A percentile compares a stretch with the other conserved stretches of the same genome.
phyloP scores from a whole-genome alignment of 331 rosid genomes.

The Malus hybrid region DNA sequence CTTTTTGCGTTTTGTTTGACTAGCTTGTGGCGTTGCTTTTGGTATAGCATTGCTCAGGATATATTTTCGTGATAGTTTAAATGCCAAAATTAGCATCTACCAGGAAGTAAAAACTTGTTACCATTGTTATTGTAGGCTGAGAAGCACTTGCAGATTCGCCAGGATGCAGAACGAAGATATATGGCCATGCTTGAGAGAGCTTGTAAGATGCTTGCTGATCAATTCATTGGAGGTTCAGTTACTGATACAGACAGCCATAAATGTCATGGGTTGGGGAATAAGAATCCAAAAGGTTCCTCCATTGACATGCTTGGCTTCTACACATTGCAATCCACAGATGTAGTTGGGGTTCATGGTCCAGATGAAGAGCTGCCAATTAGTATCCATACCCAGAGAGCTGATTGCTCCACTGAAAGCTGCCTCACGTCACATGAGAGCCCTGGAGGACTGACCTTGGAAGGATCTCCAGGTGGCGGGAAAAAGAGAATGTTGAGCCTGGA shows the following conservation, averaged over 20 bases:
- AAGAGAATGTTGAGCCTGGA: constrained; percentile 53
- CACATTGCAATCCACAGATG: constrained; percentile 45
- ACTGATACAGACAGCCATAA: constrained; percentile 58
- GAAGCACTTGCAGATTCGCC: constrained; percentile 95
- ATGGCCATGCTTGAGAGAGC: constrained; percentile 98
- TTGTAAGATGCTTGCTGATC: constrained; percentile 96
- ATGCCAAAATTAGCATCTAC: background rate
- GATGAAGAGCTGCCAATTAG: constrained; percentile 49
- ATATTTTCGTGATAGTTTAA: background rate
- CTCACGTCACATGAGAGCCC: constrained; percentile 78
- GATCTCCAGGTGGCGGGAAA: constrained; percentile 52
- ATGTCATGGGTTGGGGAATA: constrained; percentile 48
- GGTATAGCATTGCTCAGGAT: background rate
- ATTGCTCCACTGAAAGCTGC: constrained; percentile 92
- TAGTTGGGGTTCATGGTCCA: constrained; percentile 28
- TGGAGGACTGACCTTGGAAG: constrained; percentile 60
- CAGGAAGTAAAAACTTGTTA: background rate
- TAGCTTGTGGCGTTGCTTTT: background rate
- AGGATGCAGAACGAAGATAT: constrained; percentile 81
- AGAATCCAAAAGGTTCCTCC: constrained; percentile 44
- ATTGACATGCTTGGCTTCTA: constrained; percentile 72
- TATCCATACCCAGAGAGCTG: constrained; percentile 56
- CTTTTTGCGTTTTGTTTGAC: background rate
- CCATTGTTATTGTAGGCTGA: constrained; percentile 57
- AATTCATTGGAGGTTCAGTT: constrained; percentile 65